phyloP scores from a whole-genome alignment of 768 basidiomycete genomes.

The Kwoniella europaea region DNA sequence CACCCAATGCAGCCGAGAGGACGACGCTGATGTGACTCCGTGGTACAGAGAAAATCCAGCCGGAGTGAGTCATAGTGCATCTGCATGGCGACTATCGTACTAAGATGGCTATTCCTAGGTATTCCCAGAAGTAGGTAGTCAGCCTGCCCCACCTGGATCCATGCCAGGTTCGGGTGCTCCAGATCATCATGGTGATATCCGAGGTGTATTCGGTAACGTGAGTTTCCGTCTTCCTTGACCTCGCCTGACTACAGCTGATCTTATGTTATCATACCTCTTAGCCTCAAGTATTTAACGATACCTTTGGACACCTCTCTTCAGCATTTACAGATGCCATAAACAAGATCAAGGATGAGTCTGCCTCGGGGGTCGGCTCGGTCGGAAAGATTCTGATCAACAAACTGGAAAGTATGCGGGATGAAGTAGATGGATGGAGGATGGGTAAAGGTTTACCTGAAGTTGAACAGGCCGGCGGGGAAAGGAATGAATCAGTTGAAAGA shows the following conservation, averaged over 20 bases:
- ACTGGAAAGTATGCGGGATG: conserved; percentile 51
- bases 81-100: not conserved
- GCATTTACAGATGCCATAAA: conserved; percentile 54
- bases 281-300: conserved; percentile 52
- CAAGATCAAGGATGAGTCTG: conserved; percentile 51
- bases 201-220: conserved; percentile 56
- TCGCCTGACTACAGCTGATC: no score
- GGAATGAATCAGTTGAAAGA: conserved; percentile 40
- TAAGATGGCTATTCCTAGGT: conserved; percentile 28
- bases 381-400: conserved; percentile 46
- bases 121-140: conserved; percentile 37
- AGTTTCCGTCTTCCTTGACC: conserved; percentile 13
- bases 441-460: conserved; percentile 44
- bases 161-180: conserved; percentile 53
- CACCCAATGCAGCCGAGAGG: not conserved
- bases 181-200: conserved; percentile 45
- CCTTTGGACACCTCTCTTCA: conserved; percentile 46
- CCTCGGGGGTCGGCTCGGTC: conserved; percentile 42
- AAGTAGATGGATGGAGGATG: conserved; percentile 52
- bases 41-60: conserved; percentile 53
- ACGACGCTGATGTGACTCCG: not conserved
- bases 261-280: no score
- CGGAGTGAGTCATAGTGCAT: conserved; percentile 45
- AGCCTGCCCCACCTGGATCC: conserved; percentile 39
- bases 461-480: conserved; percentile 39